Conservation (phyloP, 116 monocot species). For the Zostera marina region DNA sequence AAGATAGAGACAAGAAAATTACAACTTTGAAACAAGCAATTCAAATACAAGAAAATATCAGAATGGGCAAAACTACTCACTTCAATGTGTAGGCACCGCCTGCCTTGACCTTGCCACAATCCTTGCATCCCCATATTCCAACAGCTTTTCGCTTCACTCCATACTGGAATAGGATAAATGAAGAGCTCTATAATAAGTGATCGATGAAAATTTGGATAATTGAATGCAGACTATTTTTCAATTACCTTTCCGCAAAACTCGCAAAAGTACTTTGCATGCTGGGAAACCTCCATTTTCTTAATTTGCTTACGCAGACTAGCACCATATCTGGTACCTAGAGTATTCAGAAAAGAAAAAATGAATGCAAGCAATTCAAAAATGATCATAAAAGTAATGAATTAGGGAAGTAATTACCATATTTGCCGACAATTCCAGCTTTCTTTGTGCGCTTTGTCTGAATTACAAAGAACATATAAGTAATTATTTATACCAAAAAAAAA, state of each 20-base stretch:
- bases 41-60: background rate
- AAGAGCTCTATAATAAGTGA: background rate
- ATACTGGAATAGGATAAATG: conserved; percentile 14
- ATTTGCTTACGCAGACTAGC: conserved; percentile 66
- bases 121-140: conserved; percentile 73
- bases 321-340: conserved; percentile 38
- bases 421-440: conserved; percentile 17
- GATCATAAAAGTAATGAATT: too few relatives aligned
- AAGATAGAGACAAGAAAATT: background rate
- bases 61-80: conserved; percentile 20
- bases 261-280: conserved; percentile 57
- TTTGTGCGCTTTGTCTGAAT: conserved; percentile 16
- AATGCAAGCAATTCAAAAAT: background rate
- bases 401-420: conserved; percentile 19
- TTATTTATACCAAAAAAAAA: too few relatives aligned
- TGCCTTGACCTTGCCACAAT: conserved; percentile 61
- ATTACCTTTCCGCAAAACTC: conserved; percentile 64
- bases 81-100: conserved; percentile 86
- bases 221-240: background rate
- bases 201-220: background rate
- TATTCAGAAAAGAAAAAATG: background rate
- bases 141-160: conserved; percentile 60
- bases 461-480: too few relatives aligned
- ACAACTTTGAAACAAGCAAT: too few relatives aligned
- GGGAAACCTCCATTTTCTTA: conserved; percentile 64